phyloP scores from a whole-genome alignment of 2,329 filamentous ascomycete species.

The Exophiala mesophila region DNA sequence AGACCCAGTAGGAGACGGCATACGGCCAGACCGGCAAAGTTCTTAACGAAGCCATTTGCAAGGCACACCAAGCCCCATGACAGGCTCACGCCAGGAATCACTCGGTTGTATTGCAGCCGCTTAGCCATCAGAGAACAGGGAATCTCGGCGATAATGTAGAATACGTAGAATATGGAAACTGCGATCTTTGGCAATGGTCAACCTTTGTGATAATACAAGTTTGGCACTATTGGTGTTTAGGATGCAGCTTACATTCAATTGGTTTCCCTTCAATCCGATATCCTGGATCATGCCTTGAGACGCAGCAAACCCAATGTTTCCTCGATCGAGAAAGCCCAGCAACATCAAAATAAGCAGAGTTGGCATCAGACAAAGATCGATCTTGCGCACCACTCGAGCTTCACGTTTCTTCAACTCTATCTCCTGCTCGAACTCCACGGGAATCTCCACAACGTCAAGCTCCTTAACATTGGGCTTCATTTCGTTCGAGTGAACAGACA shows the following conservation, averaged over 20 bases:
- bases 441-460: neutral
- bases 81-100: conserved; percentile 50
- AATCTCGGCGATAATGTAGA: conserved; percentile 34
- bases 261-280: conserved; percentile 36
- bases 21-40: conserved; percentile 47
- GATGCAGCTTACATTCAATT: conserved; percentile 34
- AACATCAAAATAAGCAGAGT: conserved; percentile 79
- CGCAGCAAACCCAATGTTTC: conserved; percentile 59
- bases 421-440: neutral
- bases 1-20: conserved; percentile 53
- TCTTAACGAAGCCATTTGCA: conserved; percentile 49
- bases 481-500: neutral
- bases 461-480: neutral
- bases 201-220: neutral
- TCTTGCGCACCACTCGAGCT: conserved; percentile 7
- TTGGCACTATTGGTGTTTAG: neutral
- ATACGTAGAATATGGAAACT: conserved; percentile 11
- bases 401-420: neutral
- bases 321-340: conserved; percentile 78
- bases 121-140: conserved; percentile 47
- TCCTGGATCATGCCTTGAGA: conserved; percentile 47
- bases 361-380: conserved; percentile 31
- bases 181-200: conserved; percentile 5
- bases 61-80: conserved; percentile 50
- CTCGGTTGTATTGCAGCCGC: conserved; percentile 41